These are phyloP conservation scores for Torulaspora pretoriensis DNA, from an alignment of 1,139 yeast species.

Conservation along the genomic window DNA sequence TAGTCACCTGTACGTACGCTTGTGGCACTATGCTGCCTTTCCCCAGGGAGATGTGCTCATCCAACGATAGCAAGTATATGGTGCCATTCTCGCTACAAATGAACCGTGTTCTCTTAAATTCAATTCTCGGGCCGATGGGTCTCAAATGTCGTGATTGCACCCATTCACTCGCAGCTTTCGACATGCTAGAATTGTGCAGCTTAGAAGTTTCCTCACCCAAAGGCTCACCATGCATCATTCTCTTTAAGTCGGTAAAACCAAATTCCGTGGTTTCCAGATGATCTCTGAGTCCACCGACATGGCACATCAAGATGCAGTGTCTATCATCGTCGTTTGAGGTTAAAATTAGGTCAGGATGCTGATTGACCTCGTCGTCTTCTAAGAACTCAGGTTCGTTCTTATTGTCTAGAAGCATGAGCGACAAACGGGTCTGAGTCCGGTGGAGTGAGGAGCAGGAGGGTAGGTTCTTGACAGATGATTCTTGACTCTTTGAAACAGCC, in stretches of 20 bases:
- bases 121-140: constrained; percentile 41
- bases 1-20: constrained; percentile 45
- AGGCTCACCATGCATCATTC: background rate
- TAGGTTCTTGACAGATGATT: background rate
- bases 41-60: constrained; percentile 24
- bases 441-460: constrained; percentile 4
- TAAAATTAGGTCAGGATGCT: constrained; percentile 25
- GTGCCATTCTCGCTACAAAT: constrained; percentile 23
- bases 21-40: constrained; percentile 20
- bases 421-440: constrained; percentile 5
- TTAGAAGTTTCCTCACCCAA: background rate
- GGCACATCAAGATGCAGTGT: constrained; percentile 30
- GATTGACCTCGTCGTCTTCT: constrained; percentile 16
- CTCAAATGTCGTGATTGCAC: constrained; percentile 46
- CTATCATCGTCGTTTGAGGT: constrained; percentile 14
- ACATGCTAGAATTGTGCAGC: constrained; percentile 36
- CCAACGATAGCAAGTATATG: constrained; percentile 25
- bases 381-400: constrained; percentile 4
- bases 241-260: constrained; percentile 6
- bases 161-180: constrained; percentile 52
- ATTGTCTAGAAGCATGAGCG: constrained; percentile 8
- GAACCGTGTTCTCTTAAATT: constrained; percentile 50
- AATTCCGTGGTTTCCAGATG: constrained; percentile 27
- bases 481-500: background rate
- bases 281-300: constrained; percentile 36